Percentiles rank a stretch among this genome's conserved stretches.
Conservation (phyloP, 177 flowering plant species). For the Vitis hybrid region DNA sequence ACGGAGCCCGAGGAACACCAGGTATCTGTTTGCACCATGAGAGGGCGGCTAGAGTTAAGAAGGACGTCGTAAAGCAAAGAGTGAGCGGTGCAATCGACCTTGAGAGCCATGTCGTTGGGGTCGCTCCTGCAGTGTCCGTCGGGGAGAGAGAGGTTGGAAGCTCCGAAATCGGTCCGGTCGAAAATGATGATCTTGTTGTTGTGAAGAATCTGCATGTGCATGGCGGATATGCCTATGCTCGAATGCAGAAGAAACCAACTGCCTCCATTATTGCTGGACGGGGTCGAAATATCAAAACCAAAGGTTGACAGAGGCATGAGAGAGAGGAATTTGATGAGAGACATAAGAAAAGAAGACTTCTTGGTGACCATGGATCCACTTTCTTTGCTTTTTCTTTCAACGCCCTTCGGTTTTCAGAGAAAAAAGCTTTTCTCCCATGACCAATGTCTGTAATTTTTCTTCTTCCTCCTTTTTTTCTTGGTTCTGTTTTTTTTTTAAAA, state of each 20-base stretch:
- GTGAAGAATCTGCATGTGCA: slow-evolving; percentile 78
- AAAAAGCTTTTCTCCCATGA: no score
- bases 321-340: background rate
- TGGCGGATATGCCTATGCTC: slow-evolving; percentile 70
- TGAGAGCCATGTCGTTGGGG: slow-evolving; percentile 21
- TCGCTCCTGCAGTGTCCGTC: slow-evolving; percentile 34
- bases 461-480: no score
- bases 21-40: slow-evolving; percentile 62
- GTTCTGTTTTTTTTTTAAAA: no score
- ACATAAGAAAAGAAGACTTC: slow-evolving; percentile 1
- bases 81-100: slow-evolving; percentile 78
- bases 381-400: background rate
- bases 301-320: background rate
- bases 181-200: slow-evolving; percentile 57
- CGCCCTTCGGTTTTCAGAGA: no score
- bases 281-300: background rate
- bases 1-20: slow-evolving; percentile 93
- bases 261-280: slow-evolving; percentile 25
- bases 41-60: slow-evolving; percentile 59
- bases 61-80: slow-evolving; percentile 62
- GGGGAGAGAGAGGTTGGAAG: slow-evolving; percentile 57
- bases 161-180: slow-evolving; percentile 71
- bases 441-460: no score
- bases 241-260: slow-evolving; percentile 45
- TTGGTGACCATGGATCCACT: background rate